Base-by-base conservation (phyloP, 305 asterid genomes). In the Ilex paraguariensis region DNA sequence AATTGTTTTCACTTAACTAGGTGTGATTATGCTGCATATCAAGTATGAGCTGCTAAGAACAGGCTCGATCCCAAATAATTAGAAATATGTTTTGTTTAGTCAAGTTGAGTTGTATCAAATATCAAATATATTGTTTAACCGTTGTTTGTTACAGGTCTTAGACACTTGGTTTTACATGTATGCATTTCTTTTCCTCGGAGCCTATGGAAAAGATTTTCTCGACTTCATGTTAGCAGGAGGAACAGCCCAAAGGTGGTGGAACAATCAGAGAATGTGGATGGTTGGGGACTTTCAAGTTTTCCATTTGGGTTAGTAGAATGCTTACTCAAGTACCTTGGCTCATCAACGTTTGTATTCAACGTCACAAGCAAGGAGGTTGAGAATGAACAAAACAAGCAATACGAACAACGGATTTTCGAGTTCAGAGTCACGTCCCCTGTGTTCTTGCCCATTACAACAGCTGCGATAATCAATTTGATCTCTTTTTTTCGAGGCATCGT, bases 351-450 rank as follows among this genome's bases (percentile, higher is more conserved):
- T 69, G 75, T 57, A 13, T 79, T 79, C 14, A 57, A 0, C 1
- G 28, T 21, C 2, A 21, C 28, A 21, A 21, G 28, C 28, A 21
- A 21, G 28, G 28, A 1, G 28, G 56, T 51, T 0, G 79, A 74
- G 16, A 32, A 62, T 0, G 82, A 73, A 59, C 58, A 61, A 52
- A 66, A 71, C 60, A 74, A 78, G 61, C 69, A 91, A 50, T 91
- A 91, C 36, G 81, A 78, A 3, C 69, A 80, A 66, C 91, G 87
- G 14, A 49, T 71, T 0, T 88, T 91, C 31, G 95, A 88, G 57
- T 85, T 90, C 60, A 96, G 96, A 31, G 67, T 78, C 7, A 30
- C 68, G 0, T 87, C 97, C 2, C 84, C 96, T 0, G 66, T 87
- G 86, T 86, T 90, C 10, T 65, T 82, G 17, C 81, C 86, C 3